These are phyloP conservation scores for Excoecaria agallocha DNA, from an alignment of 345 rosid genomes.

Conservation along the genomic window DNA sequence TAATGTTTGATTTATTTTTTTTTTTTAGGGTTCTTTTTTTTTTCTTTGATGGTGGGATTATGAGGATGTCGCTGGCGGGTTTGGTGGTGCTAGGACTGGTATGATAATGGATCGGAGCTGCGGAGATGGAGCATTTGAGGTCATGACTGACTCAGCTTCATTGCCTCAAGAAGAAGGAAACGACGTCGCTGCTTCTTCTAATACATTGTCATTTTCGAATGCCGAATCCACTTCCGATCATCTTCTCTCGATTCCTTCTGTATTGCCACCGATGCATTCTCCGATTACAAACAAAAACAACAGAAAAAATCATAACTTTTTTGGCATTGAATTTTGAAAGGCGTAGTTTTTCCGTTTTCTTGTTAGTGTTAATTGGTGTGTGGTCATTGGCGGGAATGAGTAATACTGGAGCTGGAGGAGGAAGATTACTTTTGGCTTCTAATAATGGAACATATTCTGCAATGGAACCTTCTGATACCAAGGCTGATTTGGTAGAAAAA, in stretches of 20 bases:
- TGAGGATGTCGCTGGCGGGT: conserved; percentile 20
- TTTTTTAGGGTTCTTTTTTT: neutral
- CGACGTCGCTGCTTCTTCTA: neutral
- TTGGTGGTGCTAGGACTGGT: conserved; percentile 20
- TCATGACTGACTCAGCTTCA: conserved; percentile 36
- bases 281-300: conserved; percentile 13
- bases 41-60: neutral
- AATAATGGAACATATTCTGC: conserved; percentile 19
- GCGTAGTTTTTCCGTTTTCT: neutral
- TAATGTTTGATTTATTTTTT: neutral
- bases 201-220: conserved; percentile 30
- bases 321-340: conserved; percentile 6
- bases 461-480: conserved; percentile 28
- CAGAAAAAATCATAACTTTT: neutral
- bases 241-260: conserved; percentile 57
- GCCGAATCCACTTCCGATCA: conserved; percentile 8
- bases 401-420: neutral
- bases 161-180: conserved; percentile 30
- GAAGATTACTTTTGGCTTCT: conserved; percentile 8
- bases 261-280: conserved; percentile 47
- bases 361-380: conserved; percentile 11
- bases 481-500: conserved; percentile 40
- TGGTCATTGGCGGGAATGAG: conserved; percentile 10
- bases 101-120: conserved; percentile 26
- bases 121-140: conserved; percentile 23